phyloP scores from a whole-genome alignment of 2,329 filamentous ascomycete genomes.

The Ustulina deusta region DNA sequence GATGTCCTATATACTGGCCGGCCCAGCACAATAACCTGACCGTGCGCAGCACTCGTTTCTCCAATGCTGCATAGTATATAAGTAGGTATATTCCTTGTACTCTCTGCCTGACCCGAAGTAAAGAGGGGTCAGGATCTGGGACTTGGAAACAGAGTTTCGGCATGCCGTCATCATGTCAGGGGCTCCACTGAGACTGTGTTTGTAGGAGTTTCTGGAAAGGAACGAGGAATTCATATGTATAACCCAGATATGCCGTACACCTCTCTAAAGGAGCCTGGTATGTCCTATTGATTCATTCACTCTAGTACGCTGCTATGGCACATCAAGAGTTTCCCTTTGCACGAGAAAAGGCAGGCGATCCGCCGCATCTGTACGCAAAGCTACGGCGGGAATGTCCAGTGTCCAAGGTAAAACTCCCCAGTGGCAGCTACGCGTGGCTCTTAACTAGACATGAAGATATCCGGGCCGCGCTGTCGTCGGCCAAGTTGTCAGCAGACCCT shows the following conservation, averaged over 20 bases:
- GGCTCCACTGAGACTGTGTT: background rate
- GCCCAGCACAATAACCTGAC: background rate
- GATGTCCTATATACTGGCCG: background rate
- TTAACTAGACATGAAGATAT: constrained; percentile 28
- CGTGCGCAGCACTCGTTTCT: background rate
- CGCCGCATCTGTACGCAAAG: constrained; percentile 12
- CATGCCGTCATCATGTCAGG: constrained; percentile 26
- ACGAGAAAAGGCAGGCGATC: constrained; percentile 20
- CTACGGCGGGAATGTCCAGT: constrained; percentile 24
- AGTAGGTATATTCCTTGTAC: constrained; percentile 4
- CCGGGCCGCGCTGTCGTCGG: constrained; percentile 13
- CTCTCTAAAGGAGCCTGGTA: background rate
- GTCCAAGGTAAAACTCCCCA: constrained; percentile 28
- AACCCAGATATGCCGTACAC: background rate
- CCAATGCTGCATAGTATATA: background rate
- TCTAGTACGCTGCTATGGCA: background rate
- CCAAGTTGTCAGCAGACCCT: constrained; percentile 23
- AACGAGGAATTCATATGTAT: background rate
- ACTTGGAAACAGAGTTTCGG: constrained; percentile 2
- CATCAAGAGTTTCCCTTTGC: constrained; percentile 31
- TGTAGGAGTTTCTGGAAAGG: background rate
- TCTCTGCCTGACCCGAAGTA: background rate
- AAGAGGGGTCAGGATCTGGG: background rate
- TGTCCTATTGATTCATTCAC: background rate
- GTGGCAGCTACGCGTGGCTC: constrained; percentile 25